Evolutionary conservation across 2,329 filamentous ascomycete genomes (phyloP).

Genomic region (Fusarium ambrosium): DNA sequence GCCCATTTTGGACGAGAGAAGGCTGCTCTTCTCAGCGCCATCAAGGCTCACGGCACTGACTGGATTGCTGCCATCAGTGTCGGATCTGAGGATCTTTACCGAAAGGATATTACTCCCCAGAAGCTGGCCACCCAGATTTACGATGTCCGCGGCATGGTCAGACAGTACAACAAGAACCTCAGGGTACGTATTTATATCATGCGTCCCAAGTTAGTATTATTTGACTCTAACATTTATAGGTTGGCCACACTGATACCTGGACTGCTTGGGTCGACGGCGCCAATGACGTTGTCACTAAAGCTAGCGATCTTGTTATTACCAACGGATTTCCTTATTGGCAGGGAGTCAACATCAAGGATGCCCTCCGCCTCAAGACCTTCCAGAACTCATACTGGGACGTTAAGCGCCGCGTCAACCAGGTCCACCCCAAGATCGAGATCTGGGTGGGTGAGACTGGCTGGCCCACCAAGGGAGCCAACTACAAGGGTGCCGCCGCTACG

Average conservation of each 20-base stretch:
- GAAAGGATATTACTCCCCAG: constrained; percentile 39
- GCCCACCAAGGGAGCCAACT: constrained; percentile 40
- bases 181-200: constrained; percentile 16
- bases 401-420: constrained; percentile 37
- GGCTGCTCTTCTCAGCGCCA: constrained; percentile 42
- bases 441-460: constrained; percentile 45
- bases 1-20: constrained; percentile 42
- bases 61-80: constrained; percentile 45
- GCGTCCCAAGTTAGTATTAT: not conserved
- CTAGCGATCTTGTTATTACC: constrained; percentile 41
- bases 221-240: constrained; percentile 19
- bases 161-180: constrained; percentile 41
- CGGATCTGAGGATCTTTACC: constrained; percentile 44
- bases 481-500: constrained; percentile 34
- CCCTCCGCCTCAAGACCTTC: constrained; percentile 43
- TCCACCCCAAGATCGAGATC: constrained; percentile 34
- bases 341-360: constrained; percentile 41
- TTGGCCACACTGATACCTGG: constrained; percentile 45
- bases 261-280: constrained; percentile 43
- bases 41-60: constrained; percentile 42
- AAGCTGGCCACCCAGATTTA: constrained; percentile 45
- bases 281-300: constrained; percentile 44
- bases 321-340: constrained; percentile 46
- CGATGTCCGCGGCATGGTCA: constrained; percentile 44
- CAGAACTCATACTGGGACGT: constrained; percentile 41